Base-by-base conservation (phyloP, 202 grass and related monocot species). In the Miscanthus sacchariflorus region DNA sequence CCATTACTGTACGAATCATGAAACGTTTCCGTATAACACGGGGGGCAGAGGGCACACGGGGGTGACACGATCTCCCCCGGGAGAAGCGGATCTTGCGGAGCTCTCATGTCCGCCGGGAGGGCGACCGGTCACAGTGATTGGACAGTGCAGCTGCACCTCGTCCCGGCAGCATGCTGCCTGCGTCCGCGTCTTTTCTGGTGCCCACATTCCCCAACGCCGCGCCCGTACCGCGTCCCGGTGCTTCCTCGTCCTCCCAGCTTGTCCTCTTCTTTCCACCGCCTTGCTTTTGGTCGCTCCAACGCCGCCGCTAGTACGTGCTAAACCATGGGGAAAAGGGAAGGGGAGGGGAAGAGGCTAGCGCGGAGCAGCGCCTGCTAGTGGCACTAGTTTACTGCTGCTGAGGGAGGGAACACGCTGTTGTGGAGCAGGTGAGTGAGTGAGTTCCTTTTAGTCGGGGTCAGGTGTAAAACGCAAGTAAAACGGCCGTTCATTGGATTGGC, bases 131-230 rank as follows among this genome's bases (percentile, higher is more conserved):
- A 0, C 71, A 69, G 71, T 17, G 25, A 36, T 21, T 21, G 78
- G 36, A 77, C 86, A 61, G 64, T n/a, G 86, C 64, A 69, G 6
- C 75, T 15, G 61, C 64, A 11, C 42, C 43, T 77, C 46, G 46
- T 49, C 46, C 46, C 12, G 12, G 48, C 82, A 54, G 70, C 61
- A n/a, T 70, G 61, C 58, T 48, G 82, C 75, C 64, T 33, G 38
- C 73, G 43, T 49, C 52, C 50, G 65, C 77, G 73, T 93, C 45
- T 88, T 93, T 93, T 93, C 42, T 50, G 88, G 67, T 85, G 82
- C 58, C 66, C 91, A 65, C 85, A 70, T 85, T 85, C 77, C 88
- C 81, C 85, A 82, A 85, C 68, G 85, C 48, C 79, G 3, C 24
- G 56, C 27, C 44, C 59, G 74, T 35, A 52, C 84, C 14, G 49